A percentile compares a stretch with the other conserved stretches of the same genome.
These are phyloP conservation scores for Blastomyces gilchristii DNA, from an alignment of 2,329 filamentous ascomycete genomes.

Conservation along the genomic window DNA sequence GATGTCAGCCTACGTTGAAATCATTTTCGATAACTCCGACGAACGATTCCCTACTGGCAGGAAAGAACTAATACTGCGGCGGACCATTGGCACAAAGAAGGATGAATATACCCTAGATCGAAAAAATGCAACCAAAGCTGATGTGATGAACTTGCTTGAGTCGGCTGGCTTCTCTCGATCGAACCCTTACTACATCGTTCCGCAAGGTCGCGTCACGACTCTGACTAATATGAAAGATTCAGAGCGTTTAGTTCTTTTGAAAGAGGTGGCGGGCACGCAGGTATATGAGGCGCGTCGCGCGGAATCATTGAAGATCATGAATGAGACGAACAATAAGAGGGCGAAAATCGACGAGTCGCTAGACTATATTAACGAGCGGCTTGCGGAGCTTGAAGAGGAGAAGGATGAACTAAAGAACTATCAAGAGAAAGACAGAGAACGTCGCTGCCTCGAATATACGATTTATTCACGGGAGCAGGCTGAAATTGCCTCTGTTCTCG, in stretches of 20 bases:
- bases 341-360: conserved; percentile 89
- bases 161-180: conserved; percentile 93
- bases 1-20: conserved; percentile 98
- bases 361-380: conserved; percentile 79
- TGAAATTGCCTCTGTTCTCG: conserved; percentile 64
- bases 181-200: conserved; percentile 98
- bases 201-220: conserved; percentile 88
- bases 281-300: conserved; percentile 88
- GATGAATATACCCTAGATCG: conserved; percentile 97
- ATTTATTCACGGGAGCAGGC: conserved; percentile 85
- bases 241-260: conserved; percentile 77
- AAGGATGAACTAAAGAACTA: conserved; percentile 91
- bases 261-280: conserved; percentile 96
- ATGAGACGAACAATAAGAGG: conserved; percentile 88
- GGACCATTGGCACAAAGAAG: conserved; percentile 94
- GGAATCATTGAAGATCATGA: conserved; percentile 93
- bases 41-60: conserved; percentile 90
- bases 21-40: conserved; percentile 97
- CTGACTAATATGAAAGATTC: conserved; percentile 98
- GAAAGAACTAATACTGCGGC: conserved; percentile 78
- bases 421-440: conserved; percentile 88
- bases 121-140: conserved; percentile 87
- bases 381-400: conserved; percentile 86
- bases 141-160: conserved; percentile 91
- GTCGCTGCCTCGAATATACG: conserved; percentile 85